A percentile compares a stretch with the other conserved stretches of the same genome.
Evolutionary conservation across 805 yeast genomes (phyloP).

Genomic region (Aciculoconidium aculeatum): DNA sequence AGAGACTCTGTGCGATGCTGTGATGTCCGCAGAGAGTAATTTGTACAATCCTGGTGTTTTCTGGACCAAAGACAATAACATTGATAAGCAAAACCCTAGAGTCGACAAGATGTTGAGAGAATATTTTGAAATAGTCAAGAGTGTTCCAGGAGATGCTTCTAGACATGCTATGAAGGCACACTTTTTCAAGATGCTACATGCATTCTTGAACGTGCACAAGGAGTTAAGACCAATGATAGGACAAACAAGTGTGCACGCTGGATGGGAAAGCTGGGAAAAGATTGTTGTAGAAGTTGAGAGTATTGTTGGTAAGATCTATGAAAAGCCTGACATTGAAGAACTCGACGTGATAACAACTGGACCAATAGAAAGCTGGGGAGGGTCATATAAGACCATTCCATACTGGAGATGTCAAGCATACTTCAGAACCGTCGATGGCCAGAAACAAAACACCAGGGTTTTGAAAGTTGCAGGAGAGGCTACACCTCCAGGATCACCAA

Average conservation of each 20-base stretch:
- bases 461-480: slow-evolving; percentile 34
- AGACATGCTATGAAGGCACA: slow-evolving; percentile 85
- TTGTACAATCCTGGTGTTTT: slow-evolving; percentile 91
- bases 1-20: slow-evolving; percentile 72
- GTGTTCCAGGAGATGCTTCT: slow-evolving; percentile 63
- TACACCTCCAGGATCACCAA: slow-evolving; percentile 5
- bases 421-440: slow-evolving; percentile 85
- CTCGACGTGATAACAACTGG: slow-evolving; percentile 54
- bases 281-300: slow-evolving; percentile 62
- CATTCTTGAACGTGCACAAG: slow-evolving; percentile 71
- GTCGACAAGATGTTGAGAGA: slow-evolving; percentile 81
- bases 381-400: slow-evolving; percentile 73
- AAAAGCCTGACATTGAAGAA: slow-evolving; percentile 45
- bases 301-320: slow-evolving; percentile 53
- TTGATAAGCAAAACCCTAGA: slow-evolving; percentile 71
- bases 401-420: slow-evolving; percentile 97
- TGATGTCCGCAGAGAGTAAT: slow-evolving; percentile 97
- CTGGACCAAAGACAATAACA: slow-evolving; percentile 46
- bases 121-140: slow-evolving; percentile 76
- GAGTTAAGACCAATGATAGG: slow-evolving; percentile 77
- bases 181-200: slow-evolving; percentile 77
- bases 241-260: slow-evolving; percentile 34
- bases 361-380: slow-evolving; percentile 65
- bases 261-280: slow-evolving; percentile 38
- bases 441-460: slow-evolving; percentile 33